phyloP scores from a whole-genome alignment of 202 grass and related monocot genomes.

The Schoenoplectus tabernaemontani region DNA sequence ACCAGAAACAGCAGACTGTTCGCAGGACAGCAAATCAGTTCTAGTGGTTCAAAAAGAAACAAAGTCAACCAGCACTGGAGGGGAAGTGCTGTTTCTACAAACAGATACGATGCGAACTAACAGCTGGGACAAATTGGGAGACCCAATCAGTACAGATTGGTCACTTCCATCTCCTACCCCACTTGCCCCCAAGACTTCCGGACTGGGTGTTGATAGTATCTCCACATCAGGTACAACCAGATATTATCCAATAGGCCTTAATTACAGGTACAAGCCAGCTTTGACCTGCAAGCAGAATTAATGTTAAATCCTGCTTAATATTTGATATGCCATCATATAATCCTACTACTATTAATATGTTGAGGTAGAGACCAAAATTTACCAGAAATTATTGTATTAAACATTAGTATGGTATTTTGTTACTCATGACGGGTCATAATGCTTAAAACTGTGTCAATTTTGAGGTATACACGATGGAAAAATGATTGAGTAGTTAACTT shows the following conservation, averaged over 20 bases:
- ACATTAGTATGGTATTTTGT: not conserved
- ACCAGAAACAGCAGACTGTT: slow-evolving; percentile 1
- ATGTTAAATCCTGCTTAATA: not conserved
- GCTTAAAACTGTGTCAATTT: not conserved
- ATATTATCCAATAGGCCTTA: not conserved
- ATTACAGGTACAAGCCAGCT: not conserved
- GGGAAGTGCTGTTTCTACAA: slow-evolving; percentile 14
- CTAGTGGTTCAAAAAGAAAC: slow-evolving; percentile 18
- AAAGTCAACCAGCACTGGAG: not conserved
- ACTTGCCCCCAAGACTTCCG: slow-evolving; percentile 12
- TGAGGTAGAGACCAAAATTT: not conserved
- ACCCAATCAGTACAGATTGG: slow-evolving; percentile 17
- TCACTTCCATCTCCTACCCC: slow-evolving; percentile 34
- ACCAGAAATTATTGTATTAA: not conserved
- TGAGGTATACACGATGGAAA: not conserved
- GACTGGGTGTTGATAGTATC: not conserved
- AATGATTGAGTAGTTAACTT: not conserved
- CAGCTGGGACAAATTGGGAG: slow-evolving; percentile 17
- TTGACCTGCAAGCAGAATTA: not conserved
- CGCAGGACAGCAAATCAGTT: slow-evolving; percentile 1
- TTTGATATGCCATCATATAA: not conserved
- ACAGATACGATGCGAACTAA: slow-evolving; percentile 5
- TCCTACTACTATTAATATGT: not conserved
- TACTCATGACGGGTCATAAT: not conserved
- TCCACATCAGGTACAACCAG: slow-evolving; percentile 20